Conservation (phyloP, 139 green algal genomes). For the Penium margaritaceum region DNA sequence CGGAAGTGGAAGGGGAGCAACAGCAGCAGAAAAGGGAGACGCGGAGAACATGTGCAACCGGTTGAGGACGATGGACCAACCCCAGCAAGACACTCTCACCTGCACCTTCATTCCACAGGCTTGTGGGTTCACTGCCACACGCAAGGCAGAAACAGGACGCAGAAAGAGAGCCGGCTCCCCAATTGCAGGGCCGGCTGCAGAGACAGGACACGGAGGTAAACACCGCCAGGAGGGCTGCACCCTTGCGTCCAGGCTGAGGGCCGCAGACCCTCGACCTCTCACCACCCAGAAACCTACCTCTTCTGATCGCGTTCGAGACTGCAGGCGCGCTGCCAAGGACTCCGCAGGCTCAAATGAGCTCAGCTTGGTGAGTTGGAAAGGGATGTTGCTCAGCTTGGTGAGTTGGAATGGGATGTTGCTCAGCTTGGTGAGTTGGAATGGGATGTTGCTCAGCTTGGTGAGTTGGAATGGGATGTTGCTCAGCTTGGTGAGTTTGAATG, state of each 20-base stretch:
- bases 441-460: not conserved
- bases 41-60: too few species aligned
- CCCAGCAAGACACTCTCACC: too few species aligned
- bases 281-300: not conserved
- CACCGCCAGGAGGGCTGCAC: not conserved
- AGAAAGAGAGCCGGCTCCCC: too few species aligned
- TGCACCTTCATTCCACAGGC: too few species aligned
- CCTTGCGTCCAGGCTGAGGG: not conserved
- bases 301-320: too few species aligned
- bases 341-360: not conserved
- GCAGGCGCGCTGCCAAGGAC: not conserved
- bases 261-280: not conserved
- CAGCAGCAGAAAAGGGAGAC: too few species aligned
- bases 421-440: not conserved
- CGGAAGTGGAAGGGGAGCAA: constrained; percentile 54
- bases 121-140: too few species aligned
- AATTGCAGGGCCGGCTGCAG: not conserved
- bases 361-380: not conserved
- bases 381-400: not conserved
- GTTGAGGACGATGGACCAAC: too few species aligned
- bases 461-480: not conserved
- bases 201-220: not conserved
- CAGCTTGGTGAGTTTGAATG: constrained; percentile 4
- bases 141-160: too few species aligned
- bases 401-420: not conserved